A percentile compares a stretch with the other conserved stretches of the same genome.
Conservation (phyloP, 805 yeast species). For the Candida vaughaniae region DNA sequence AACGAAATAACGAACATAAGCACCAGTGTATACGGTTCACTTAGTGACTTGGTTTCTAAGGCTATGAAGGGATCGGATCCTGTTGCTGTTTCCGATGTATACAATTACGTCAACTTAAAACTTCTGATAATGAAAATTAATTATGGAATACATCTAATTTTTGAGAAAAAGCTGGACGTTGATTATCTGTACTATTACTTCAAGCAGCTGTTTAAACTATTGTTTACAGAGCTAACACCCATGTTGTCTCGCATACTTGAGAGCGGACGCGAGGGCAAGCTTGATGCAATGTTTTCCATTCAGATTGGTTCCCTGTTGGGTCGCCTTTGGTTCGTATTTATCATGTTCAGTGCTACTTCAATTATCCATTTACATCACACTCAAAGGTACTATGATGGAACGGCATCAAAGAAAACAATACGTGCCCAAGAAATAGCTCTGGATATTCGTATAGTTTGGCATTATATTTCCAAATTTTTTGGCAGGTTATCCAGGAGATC, state of each 20-base stretch:
- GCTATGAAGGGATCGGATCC: background rate
- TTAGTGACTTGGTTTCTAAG: background rate
- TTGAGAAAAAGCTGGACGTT: background rate
- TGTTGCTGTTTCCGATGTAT: background rate
- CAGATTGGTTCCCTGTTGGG: slow-evolving; percentile 3
- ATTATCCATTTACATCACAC: slow-evolving; percentile 12
- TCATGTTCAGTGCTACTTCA: slow-evolving; percentile 5
- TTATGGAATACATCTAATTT: slow-evolving; percentile 6
- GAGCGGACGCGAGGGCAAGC: background rate
- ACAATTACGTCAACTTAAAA: background rate
- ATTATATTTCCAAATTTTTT: slow-evolving; percentile 1
- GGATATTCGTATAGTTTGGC: slow-evolving; percentile 3
- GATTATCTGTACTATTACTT: slow-evolving; percentile 4
- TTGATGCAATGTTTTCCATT: slow-evolving; percentile 6
- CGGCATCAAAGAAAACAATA: background rate
- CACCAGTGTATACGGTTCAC: too few species aligned
- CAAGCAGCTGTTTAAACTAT: background rate
- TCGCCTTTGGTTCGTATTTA: slow-evolving; percentile 7
- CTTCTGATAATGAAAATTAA: slow-evolving; percentile 6
- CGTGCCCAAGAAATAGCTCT: slow-evolving; percentile 5
- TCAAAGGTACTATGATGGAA: slow-evolving; percentile 6
- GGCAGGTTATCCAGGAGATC: slow-evolving; percentile 7
- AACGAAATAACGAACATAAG: background rate
- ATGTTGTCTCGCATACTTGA: background rate
- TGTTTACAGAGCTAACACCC: slow-evolving; percentile 1